Evolutionary conservation across 139 green algal species (phyloP).

Genomic region (Tetradesmus lagerheimii): DNA sequence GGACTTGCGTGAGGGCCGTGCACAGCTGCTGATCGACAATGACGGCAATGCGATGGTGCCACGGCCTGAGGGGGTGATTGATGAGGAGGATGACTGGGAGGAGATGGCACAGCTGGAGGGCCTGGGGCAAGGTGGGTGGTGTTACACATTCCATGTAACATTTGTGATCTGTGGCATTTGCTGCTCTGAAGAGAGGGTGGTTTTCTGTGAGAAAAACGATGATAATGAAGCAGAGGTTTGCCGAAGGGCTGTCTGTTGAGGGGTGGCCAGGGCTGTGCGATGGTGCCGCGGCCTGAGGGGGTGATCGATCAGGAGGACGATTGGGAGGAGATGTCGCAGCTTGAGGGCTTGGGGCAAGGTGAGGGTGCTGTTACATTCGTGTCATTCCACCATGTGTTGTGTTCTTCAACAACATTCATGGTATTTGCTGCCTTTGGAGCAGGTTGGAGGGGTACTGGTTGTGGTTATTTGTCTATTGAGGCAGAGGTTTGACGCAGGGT

Average conservation of each 20-base stretch:
- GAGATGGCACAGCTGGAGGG: background rate
- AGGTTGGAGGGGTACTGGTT: too few species aligned
- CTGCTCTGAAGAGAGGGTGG: too few species aligned
- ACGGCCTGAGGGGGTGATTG: background rate
- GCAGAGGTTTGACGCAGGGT: too few species aligned
- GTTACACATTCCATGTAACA: background rate
- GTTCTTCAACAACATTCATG: too few species aligned
- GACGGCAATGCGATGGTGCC: background rate
- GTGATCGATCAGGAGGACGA: too few species aligned
- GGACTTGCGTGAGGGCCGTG: background rate
- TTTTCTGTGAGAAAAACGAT: too few species aligned
- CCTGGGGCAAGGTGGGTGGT: background rate
- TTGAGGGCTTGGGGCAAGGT: too few species aligned
- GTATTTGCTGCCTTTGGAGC: too few species aligned
- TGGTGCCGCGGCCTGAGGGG: background rate
- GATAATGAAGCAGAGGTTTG: too few species aligned
- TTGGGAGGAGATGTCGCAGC: too few species aligned
- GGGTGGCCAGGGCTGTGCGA: background rate
- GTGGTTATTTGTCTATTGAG: too few species aligned
- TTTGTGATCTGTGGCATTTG: background rate
- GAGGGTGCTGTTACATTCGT: too few species aligned
- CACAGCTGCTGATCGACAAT: conserved; percentile 24
- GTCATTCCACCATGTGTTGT: background rate
- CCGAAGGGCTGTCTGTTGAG: background rate
- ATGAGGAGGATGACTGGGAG: conserved; percentile 17